Conservation (phyloP, 306 rosid species). For the Cucumis melo region DNA sequence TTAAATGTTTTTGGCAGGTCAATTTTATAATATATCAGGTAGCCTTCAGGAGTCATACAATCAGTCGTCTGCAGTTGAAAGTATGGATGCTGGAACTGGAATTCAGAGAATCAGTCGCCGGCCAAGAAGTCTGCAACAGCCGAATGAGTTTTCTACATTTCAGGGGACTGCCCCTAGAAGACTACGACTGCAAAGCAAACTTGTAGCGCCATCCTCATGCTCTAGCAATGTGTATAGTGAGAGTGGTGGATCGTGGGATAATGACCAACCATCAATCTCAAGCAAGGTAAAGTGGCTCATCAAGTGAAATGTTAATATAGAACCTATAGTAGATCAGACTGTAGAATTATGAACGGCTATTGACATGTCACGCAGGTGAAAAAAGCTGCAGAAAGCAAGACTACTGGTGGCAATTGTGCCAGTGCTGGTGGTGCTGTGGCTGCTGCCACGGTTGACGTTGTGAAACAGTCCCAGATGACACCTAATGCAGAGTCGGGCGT, state of each 20-base stretch:
- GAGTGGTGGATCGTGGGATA: slow-evolving; percentile 8
- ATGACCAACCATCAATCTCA: slow-evolving; percentile 22
- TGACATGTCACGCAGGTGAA: slow-evolving; percentile 35
- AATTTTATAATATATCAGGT: slow-evolving; percentile 5
- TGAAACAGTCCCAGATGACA: not conserved
- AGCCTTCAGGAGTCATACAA: slow-evolving; percentile 21
- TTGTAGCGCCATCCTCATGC: not conserved
- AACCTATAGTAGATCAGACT: not conserved
- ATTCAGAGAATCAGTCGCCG: slow-evolving; percentile 27
- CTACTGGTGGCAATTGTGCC: slow-evolving; percentile 3
- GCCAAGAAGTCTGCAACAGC: slow-evolving; percentile 12
- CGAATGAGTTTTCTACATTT: not conserved
- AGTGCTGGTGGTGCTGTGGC: not conserved
- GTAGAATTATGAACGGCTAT: slow-evolving; percentile 2
- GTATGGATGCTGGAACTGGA: slow-evolving; percentile 20
- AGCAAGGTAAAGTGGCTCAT: slow-evolving; percentile 34
- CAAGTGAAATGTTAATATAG: slow-evolving; percentile 4
- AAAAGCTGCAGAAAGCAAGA: slow-evolving; percentile 19
- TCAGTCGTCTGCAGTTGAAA: slow-evolving; percentile 1
- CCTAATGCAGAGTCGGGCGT: not conserved
- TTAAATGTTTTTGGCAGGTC: slow-evolving; percentile 19
- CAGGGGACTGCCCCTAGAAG: slow-evolving; percentile 60
- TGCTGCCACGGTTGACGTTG: not conserved
- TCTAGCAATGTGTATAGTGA: slow-evolving; percentile 6
- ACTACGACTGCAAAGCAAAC: slow-evolving; percentile 17